phyloP scores from a whole-genome alignment of 441 rosid genomes.

The Euphorbia neoarborescens region DNA sequence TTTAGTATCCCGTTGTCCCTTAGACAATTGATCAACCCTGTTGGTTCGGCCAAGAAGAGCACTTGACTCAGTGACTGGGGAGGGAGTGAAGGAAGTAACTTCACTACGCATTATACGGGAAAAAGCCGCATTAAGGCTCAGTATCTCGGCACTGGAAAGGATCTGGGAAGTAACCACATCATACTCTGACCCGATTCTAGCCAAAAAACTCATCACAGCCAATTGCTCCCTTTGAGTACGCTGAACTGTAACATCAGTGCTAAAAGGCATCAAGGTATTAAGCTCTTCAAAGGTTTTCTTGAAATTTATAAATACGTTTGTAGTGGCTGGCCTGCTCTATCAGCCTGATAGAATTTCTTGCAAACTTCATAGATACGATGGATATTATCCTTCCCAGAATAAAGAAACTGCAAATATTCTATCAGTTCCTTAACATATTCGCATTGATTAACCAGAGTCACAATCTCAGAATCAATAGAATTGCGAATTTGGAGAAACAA shows the following conservation, averaged over 20 bases:
- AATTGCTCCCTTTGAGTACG: not conserved
- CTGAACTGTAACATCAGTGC: not conserved
- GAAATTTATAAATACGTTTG: too few relatives aligned
- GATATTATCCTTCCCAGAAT: too few relatives aligned
- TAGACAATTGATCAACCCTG: not conserved
- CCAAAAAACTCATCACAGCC: not conserved
- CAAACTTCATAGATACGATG: too few relatives aligned
- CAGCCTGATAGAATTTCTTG: too few relatives aligned
- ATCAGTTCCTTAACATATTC: too few relatives aligned
- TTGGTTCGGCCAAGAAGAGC: not conserved
- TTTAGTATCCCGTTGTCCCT: not conserved
- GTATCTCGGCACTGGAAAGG: not conserved
- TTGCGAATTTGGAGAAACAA: too few relatives aligned
- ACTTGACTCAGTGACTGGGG: not conserved
- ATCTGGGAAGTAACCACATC: not conserved
- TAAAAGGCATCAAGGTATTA: too few relatives aligned
- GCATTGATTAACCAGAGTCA: too few relatives aligned
- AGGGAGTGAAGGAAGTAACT: not conserved
- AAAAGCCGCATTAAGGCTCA: not conserved
- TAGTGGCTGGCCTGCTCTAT: too few relatives aligned
- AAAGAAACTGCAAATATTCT: too few relatives aligned
- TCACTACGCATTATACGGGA: not conserved
- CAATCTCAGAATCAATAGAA: too few relatives aligned
- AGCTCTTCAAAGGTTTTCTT: too few relatives aligned
- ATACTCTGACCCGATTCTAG: not conserved